Conservation (phyloP, 192 early-diverging fungal genomes). For the Paraglomus brasilianum region DNA sequence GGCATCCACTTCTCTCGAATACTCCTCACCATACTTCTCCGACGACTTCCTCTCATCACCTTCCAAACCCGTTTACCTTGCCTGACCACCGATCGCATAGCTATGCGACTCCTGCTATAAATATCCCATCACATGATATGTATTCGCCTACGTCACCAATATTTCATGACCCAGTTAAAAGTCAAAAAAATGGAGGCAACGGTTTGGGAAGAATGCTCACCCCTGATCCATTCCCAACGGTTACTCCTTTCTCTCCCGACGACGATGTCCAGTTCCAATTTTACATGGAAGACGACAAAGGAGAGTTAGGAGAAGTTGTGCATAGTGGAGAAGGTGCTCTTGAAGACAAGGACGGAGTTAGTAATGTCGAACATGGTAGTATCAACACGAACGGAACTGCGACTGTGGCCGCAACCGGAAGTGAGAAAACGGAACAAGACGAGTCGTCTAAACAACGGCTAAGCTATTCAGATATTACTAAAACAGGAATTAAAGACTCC, state of each 20-base stretch:
- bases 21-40: background rate
- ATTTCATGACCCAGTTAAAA: too few species aligned
- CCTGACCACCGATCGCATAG: background rate
- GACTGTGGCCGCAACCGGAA: too few species aligned
- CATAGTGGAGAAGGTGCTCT: too few species aligned
- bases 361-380: too few species aligned
- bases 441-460: constrained; percentile 24
- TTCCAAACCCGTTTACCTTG: background rate
- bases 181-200: background rate
- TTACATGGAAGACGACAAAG: constrained; percentile 28
- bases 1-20: background rate
- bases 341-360: too few species aligned
- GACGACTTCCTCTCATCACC: background rate
- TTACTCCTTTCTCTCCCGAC: constrained; percentile 28
- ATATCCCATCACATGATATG: constrained; percentile 24
- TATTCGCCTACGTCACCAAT: too few species aligned
- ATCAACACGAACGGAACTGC: too few species aligned
- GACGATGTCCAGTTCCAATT: constrained; percentile 14
- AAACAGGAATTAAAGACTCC: constrained; percentile 31
- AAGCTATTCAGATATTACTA: constrained; percentile 32
- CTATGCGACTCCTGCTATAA: constrained; percentile 11
- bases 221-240: background rate
- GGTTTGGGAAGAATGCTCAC: background rate
- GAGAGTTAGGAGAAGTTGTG: background rate
- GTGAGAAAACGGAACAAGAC: background rate